phyloP scores from a whole-genome alignment of 768 basidiomycete species.

The Collybia sp. region DNA sequence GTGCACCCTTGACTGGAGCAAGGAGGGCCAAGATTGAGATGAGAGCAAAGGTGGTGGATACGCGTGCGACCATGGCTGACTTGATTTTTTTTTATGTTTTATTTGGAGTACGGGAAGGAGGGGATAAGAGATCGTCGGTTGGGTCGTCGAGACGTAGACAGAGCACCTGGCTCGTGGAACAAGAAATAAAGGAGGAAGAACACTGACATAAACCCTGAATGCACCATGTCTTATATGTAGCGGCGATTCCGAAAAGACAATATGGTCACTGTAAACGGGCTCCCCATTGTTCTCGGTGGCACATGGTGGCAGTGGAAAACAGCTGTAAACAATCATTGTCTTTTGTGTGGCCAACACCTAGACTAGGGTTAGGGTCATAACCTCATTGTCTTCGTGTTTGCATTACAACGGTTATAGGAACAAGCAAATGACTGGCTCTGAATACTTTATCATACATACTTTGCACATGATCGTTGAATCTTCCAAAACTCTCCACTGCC shows the following conservation, averaged over 20 bases:
- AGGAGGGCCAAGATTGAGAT: constrained; percentile 17
- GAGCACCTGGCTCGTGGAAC: constrained; percentile 15
- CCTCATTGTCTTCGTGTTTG: too few species aligned
- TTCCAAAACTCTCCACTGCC: constrained; percentile 17
- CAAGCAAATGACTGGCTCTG: not conserved
- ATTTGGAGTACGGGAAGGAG: not conserved
- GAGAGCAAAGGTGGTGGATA: constrained; percentile 9
- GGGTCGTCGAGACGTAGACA: constrained; percentile 10
- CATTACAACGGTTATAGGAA: not conserved
- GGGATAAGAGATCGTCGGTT: constrained; percentile 10
- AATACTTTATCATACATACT: constrained; percentile 13
- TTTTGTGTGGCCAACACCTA: not conserved
- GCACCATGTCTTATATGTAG: not conserved
- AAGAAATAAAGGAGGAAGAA: not conserved
- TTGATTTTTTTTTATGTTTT: not conserved
- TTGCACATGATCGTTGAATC: constrained; percentile 50
- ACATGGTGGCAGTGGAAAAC: not conserved
- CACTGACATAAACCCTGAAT: not conserved
- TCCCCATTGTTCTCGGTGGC: not conserved
- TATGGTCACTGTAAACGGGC: not conserved
- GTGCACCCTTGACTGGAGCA: constrained; percentile 29
- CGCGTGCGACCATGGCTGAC: constrained; percentile 5
- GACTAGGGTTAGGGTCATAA: not conserved
- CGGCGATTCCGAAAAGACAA: not conserved
- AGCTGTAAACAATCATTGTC: not conserved